Evolutionary conservation across 2,329 filamentous ascomycete species (phyloP).

Genomic region (Alternaria rosae): DNA sequence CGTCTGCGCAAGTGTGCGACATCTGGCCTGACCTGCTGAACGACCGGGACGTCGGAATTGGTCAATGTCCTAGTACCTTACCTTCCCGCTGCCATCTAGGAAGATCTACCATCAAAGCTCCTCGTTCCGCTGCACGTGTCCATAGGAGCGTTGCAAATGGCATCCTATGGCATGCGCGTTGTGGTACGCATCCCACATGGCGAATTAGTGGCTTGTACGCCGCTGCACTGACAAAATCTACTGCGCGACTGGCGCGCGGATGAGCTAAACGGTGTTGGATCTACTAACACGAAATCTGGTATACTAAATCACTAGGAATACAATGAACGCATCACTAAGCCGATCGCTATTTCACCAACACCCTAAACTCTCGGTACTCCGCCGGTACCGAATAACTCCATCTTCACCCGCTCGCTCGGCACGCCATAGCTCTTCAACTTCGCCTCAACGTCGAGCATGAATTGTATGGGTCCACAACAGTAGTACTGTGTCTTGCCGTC

Average conservation of each 20-base stretch:
- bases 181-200: conserved; percentile 2
- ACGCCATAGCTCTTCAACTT: conserved; percentile 66
- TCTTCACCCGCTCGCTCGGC: conserved; percentile 63
- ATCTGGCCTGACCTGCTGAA: conserved; percentile 1
- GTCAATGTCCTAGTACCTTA: conserved; percentile 16
- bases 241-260: conserved; percentile 3
- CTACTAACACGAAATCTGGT: neutral
- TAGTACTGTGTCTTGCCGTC: conserved; percentile 69
- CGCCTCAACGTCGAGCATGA: conserved; percentile 69
- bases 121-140: conserved; percentile 17
- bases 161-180: conserved; percentile 16
- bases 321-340: neutral
- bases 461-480: conserved; percentile 72
- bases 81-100: conserved; percentile 13
- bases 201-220: conserved; percentile 4
- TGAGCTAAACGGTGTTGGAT: neutral
- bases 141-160: conserved; percentile 16
- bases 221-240: conserved; percentile 9
- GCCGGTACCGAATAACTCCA: conserved; percentile 68
- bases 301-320: neutral
- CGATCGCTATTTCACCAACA: neutral
- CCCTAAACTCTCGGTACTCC: conserved; percentile 42
- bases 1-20: neutral
- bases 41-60: conserved; percentile 6
- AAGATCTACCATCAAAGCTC: conserved; percentile 29